These are phyloP conservation scores for Tuber borchii DNA, from an alignment of 495 filamentous ascomycete species.

Conservation along the genomic window DNA sequence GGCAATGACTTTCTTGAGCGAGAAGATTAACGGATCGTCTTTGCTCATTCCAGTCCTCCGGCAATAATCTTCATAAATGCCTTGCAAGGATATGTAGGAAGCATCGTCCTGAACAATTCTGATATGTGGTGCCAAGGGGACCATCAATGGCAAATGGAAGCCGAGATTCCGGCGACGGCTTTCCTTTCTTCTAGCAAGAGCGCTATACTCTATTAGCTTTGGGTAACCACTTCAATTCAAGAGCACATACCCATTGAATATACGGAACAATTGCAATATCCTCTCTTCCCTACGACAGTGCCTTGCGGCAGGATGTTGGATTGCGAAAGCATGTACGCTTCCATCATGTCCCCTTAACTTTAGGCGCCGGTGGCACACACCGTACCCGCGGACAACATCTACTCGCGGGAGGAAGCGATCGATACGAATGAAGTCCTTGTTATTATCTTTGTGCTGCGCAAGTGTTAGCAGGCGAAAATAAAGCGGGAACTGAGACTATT, in stretches of 20 bases:
- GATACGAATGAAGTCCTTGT: constrained; percentile 93
- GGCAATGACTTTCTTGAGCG: constrained; percentile 81
- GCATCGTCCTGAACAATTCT: constrained; percentile 90
- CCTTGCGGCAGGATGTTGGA: constrained; percentile 88
- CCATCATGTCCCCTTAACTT: constrained; percentile 98
- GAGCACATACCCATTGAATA: constrained; percentile 70
- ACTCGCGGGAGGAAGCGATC: constrained; percentile 93
- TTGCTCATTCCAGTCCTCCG: constrained; percentile 75
- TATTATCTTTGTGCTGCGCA: constrained; percentile 84
- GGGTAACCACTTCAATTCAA: neutral
- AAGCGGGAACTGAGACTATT: neutral
- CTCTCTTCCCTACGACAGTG: constrained; percentile 90
- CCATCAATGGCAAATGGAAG: constrained; percentile 91
- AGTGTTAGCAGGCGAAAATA: constrained; percentile 12
- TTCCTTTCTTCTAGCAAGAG: constrained; percentile 81
- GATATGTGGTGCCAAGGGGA: constrained; percentile 87
- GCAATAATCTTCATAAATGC: constrained; percentile 92
- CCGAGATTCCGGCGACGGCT: constrained; percentile 85
- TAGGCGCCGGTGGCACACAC: constrained; percentile 80
- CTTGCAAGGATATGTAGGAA: constrained; percentile 89
- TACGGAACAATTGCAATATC: constrained; percentile 93
- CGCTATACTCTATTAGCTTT: constrained; percentile 16
- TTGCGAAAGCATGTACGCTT: constrained; percentile 85
- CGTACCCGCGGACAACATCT: constrained; percentile 79
- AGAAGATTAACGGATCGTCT: constrained; percentile 90